Conservation (phyloP, 2,329 filamentous ascomycete genomes). For the Fusarium abutilonis region DNA sequence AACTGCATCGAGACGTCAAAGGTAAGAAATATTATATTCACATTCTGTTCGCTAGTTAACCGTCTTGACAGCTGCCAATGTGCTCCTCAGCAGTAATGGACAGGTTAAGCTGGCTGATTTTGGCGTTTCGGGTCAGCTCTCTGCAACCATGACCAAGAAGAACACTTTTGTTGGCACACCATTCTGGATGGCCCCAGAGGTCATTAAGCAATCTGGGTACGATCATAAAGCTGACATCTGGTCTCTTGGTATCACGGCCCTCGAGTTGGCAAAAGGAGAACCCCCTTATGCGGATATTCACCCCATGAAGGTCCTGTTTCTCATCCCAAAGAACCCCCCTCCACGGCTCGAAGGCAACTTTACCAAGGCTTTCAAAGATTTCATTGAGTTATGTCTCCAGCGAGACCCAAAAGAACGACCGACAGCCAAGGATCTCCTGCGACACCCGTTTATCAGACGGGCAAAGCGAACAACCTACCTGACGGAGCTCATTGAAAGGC, state of each 20-base stretch:
- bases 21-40: slow-evolving; percentile 59
- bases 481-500: slow-evolving; percentile 92
- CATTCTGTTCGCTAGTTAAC: slow-evolving; percentile 2
- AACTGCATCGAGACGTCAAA: slow-evolving; percentile 96
- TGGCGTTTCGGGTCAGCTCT: slow-evolving; percentile 94
- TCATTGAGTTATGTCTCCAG: slow-evolving; percentile 83
- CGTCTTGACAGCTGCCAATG: slow-evolving; percentile 78
- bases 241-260: slow-evolving; percentile 93
- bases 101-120: slow-evolving; percentile 98
- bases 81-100: slow-evolving; percentile 86
- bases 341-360: slow-evolving; percentile 84
- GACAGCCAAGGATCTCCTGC: slow-evolving; percentile 84
- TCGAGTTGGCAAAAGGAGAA: slow-evolving; percentile 91
- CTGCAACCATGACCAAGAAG: slow-evolving; percentile 99
- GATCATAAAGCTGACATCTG: slow-evolving; percentile 98
- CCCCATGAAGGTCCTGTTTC: slow-evolving; percentile 96
- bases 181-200: slow-evolving; percentile 99
- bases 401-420: slow-evolving; percentile 91
- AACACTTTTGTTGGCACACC: slow-evolving; percentile 98
- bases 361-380: slow-evolving; percentile 84
- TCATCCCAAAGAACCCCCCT: slow-evolving; percentile 94
- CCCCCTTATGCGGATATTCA: slow-evolving; percentile 96
- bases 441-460: slow-evolving; percentile 87
- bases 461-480: slow-evolving; percentile 97
- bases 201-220: slow-evolving; percentile 98